Base-by-base conservation (phyloP, 768 basidiomycete species). In the Neoboletus magnificus region DNA sequence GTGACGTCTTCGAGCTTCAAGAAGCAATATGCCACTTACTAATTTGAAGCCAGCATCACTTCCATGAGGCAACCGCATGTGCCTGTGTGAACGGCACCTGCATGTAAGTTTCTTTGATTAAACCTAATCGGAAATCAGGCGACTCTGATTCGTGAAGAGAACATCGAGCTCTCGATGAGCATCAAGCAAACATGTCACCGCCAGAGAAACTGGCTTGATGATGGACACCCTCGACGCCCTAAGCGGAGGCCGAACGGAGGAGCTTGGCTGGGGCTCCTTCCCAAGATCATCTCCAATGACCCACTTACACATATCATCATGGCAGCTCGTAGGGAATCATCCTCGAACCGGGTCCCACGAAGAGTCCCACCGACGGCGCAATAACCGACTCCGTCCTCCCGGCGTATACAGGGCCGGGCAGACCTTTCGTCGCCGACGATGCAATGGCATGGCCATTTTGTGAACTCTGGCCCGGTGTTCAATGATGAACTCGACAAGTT, bases 401-500 rank as follows among this genome's bases (percentile, higher is more conserved):
- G 25, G 64, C 59, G 5, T 58, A 63, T 43, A 44, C 58, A n/a
- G n/a, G n/a, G n/a, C n/a, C n/a, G n/a, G n/a, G n/a, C n/a, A 4
- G 20, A 55, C n/a, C 52, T 56, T 18, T 40, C 40, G 5, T 41
- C 53, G n/a, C 54, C 50, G 32, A 32, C 52, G 27, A 50, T 54
- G 32, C 20, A 44, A 22, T 36, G 5, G 10, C 36, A 9, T n/a
- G 18, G 44, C n/a, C 0, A 48, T 1, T 5, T 41, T 35, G n/a
- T 30, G 2, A 50, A 60, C 10, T 5, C 45, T 13, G 15, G 37
- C 9, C 3, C 29, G 2, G 9, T 23, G 3, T 58, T 56, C 33
- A 39, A 54, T 11, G 65, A 62, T 10, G 62, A 66, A 46, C 56
- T 60, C 4, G 29, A 50, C 13, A 62, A 62, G 46, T 60, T 64